Conservation (phyloP, 345 rosid species). For the Murraya koenigii region DNA sequence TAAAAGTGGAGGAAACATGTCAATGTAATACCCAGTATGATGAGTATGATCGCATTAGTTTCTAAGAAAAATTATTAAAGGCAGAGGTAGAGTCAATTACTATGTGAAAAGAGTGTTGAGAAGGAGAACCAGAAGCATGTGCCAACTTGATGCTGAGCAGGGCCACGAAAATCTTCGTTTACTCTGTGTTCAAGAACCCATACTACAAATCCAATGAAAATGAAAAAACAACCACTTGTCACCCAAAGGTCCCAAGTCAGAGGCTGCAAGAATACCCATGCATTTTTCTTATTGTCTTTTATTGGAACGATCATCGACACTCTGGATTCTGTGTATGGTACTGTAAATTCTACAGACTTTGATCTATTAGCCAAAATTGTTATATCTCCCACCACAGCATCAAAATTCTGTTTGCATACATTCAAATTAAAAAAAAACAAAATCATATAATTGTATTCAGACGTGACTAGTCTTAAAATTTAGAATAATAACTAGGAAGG, state of each 20-base stretch:
- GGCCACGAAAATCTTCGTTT: slow-evolving; percentile 67
- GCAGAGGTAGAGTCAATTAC: background rate
- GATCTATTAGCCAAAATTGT: slow-evolving; percentile 54
- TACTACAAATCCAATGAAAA: slow-evolving; percentile 53
- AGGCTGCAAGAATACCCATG: slow-evolving; percentile 72
- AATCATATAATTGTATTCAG: no score
- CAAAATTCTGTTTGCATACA: slow-evolving; percentile 34
- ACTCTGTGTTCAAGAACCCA: slow-evolving; percentile 74
- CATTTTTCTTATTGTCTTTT: slow-evolving; percentile 35
- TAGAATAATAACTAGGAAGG: no score
- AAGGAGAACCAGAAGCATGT: slow-evolving; percentile 73
- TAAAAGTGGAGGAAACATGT: background rate
- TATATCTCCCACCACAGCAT: slow-evolving; percentile 66
- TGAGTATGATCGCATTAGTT: no score
- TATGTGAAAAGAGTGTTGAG: slow-evolving; percentile 51
- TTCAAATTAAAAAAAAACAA: no score
- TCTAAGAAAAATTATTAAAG: no score
- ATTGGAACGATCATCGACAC: slow-evolving; percentile 66
- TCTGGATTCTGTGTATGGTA: slow-evolving; percentile 68
- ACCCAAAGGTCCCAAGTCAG: slow-evolving; percentile 64
- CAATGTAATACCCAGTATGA: background rate
- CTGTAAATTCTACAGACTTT: slow-evolving; percentile 48
- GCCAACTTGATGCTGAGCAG: slow-evolving; percentile 39
- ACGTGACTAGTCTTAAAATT: no score
- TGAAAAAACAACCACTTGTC: slow-evolving; percentile 45